Base-by-base conservation (phyloP, 2,329 filamentous ascomycete genomes). In the Aureobasidium subglaciale region DNA sequence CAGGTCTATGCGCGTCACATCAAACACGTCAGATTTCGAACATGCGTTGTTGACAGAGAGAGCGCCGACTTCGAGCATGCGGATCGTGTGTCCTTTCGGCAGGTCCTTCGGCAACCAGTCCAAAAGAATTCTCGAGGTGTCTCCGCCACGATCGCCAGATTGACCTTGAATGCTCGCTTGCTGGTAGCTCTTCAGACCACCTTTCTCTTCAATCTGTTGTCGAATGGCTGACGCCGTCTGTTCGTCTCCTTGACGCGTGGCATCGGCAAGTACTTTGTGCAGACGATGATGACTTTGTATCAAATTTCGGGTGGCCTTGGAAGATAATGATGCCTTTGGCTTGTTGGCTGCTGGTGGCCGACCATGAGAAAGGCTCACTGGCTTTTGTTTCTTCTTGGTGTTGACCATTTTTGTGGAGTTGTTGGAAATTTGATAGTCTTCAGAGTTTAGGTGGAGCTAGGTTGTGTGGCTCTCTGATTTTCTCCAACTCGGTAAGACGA, bases 51-150 rank as follows among this genome's bases (percentile, higher is more conserved):
- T 79, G 2, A 84, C 87, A 62, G 89, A 95, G 52, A 99, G 74
- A 1, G 91, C 87, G 7, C 93, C 93, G 48, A 99, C 84, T 71
- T 99, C 93, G 6, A 99, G 82, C 73, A 97, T 83, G 18, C 78
- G 81, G 35, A 89, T 69, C 18, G 50, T 53, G 2, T 56, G 22
- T 16, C 59, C 63, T 29, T 66, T 64, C 16, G 53, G 16, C 18
- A 48, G 24, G 34, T 56, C 42, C 18, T 56, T 56, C 18, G 53
- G 53, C 27, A 86, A 70, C 83, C 83, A 86, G 58, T 82, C 72
- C 40, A 85, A 70, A 4, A 86, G 70, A 5, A 82, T 67, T 54
- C 75, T 78, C 59, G 80, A 83, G 1, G 81, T 82, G 65, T 86
- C 83, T n/a, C 83, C 83, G 30, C 83, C 83, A 10, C 83, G 76